Base-by-base conservation (phyloP, 2,329 filamentous ascomycete genomes). In the Plenodomus biglobosus region DNA sequence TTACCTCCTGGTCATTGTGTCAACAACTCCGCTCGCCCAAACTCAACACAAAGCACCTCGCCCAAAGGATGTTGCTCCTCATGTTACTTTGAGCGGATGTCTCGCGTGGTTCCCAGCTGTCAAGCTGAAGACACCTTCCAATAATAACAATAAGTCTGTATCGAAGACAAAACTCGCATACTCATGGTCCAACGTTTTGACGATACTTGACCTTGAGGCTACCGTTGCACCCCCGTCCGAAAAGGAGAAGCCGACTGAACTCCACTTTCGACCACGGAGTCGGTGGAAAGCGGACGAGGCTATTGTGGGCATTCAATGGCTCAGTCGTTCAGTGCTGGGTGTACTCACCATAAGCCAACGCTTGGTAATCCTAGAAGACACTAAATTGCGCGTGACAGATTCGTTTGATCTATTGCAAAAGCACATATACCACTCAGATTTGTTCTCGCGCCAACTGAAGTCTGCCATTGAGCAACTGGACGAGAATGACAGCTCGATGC, bases 151-250 rank as follows among this genome's bases (percentile, higher is more conserved):
- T 4, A 87, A 85, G 61, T 82, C 85, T 7, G 79, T 86, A 8
- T 92, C 89, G 16, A 87, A 85, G 64, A 88, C 87, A 32, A 97
- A 99, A 71, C 80, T 99, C 16, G 92, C 90, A 0, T 99, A 99
- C 74, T 96, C 92, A 72, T 99, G 94, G 94, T 97, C 94, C 2
- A 97, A 97, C 64, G 85, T 97, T n/a, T 76, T 99, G 56, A 97
- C 92, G 0, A 86, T 99, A 4, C 76, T 99, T 19, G 94, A 99
- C 55, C 84, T 97, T 10, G 85, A 92, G 42, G 87, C 94, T 59
- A 58, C 66, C 7, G 56, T 62, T 2, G 77, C 85, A 11, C 74
- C 78, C 19, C 68, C 80, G 0, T 81, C 84, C 13, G 85, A 90
- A 57, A 85, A 84, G 53, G 87, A 92, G 57, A 91, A 90, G 62